Evolutionary conservation across 306 rosid genomes (phyloP), one percentile per base, ranked within the genome.

Genomic region (Cyclanthera cordifolia): DNA sequence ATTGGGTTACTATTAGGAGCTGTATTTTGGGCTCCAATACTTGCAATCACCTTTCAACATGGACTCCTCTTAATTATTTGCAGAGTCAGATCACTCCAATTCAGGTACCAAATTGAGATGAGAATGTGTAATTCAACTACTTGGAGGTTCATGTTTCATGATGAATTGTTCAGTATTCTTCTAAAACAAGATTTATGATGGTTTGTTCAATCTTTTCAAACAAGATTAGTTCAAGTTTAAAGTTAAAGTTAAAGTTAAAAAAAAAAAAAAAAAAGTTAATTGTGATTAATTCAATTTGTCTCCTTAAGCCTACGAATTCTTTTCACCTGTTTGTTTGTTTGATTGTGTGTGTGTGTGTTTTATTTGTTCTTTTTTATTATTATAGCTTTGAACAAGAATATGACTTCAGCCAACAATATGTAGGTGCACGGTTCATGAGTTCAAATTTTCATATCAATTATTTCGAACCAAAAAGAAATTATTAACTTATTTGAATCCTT

Each of bases 21-120:
- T 94, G 99, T 51, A 83, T 94, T 73, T 17, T 86, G 81, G 97
- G 95, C 19, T 94, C 99, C 24, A 90, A 84, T 37, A 81, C 88
- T 73, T 94, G 99, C 71, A 81, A 75, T 1, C 79, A 85, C 55
- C 68, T 86, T 75, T 59, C 84, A 1, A 43, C 54, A 47, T 94
- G 89, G 95, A 82, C 97, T 2, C 90, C 91, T 71, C 68, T 88
- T 41, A 89, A 94, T 78, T 94, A 88, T 70, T 63, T 90, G 61
- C 85, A 88, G 56, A 83, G 61, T 47, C 92, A 94, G 5, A 78
- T 94, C 85, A 70, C 90, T 76, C 95, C 99, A 13, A 78, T 88
- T 39, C 97, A 94, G 96, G 99, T 32, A 7, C 5, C 37, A 32
- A 32, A 32, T 32, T 32, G 2, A 32, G 0, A 4, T 32, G 37